These are phyloP conservation scores for Aspergillus sp. DNA, from an alignment of 2,329 filamentous ascomycete genomes.

Conservation along the genomic window DNA sequence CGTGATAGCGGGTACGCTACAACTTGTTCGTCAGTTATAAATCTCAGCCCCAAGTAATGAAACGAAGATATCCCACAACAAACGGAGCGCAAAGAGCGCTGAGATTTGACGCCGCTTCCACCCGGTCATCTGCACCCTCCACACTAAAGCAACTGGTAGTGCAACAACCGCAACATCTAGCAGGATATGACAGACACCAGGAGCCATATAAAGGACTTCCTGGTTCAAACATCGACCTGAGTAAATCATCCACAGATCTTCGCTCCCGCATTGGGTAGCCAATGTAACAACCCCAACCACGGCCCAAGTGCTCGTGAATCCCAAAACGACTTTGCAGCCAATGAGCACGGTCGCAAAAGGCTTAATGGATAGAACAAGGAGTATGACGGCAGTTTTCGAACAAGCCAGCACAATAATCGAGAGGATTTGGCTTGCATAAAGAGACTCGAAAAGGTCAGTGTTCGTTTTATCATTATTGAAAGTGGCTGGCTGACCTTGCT, in stretches of 20 bases:
- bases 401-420: not conserved
- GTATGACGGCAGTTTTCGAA: not conserved
- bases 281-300: not conserved
- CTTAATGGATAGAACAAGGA: not conserved
- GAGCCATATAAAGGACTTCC: not conserved
- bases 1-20: not conserved
- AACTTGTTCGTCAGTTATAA: not conserved
- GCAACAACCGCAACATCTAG: not conserved
- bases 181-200: not conserved
- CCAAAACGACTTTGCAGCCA: not conserved
- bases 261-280: not conserved
- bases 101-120: not conserved
- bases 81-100: conserved; percentile 1
- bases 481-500: not conserved
- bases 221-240: not conserved
- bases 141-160: not conserved
- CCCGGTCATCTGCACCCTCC: not conserved
- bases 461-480: no score
- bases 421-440: conserved; percentile 1
- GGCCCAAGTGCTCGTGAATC: not conserved
- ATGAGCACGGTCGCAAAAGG: not conserved
- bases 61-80: not conserved
- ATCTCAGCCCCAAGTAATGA: no score
- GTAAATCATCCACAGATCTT: not conserved
- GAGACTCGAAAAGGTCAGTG: not conserved